A percentile compares a stretch with the other conserved stretches of the same genome.
phyloP scores from a whole-genome alignment of 306 rosid species.

The Corylus heterophylla region DNA sequence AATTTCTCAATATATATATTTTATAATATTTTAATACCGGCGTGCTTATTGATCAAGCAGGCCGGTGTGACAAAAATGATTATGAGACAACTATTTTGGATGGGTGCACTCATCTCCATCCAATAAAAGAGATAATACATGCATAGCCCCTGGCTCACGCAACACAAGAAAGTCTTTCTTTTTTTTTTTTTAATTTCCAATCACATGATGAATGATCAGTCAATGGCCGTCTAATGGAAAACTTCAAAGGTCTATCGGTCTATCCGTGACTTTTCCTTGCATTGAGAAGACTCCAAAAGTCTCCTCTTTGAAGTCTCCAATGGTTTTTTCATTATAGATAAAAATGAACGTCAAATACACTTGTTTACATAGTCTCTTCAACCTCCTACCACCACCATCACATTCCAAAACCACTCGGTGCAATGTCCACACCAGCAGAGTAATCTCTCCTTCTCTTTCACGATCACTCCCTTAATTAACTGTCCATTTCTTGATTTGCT shows the following conservation, averaged over 20 bases:
- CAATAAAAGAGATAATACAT: no score
- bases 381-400: background rate
- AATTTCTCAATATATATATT: no score
- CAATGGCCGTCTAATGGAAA: background rate
- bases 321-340: background rate
- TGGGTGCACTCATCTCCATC: no score
- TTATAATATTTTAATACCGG: no score
- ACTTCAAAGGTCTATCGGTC: background rate
- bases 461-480: background rate
- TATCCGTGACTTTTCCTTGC: no score
- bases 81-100: no score
- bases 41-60: no score
- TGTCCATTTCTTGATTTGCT: background rate
- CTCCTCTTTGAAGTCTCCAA: constrained; percentile 29
- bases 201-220: no score
- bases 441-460: constrained; percentile 28
- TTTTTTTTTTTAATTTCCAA: no score
- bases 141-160: no score
- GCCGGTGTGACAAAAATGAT: no score
- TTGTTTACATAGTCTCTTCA: background rate
- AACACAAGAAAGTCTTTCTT: no score
- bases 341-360: background rate
- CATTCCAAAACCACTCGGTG: background rate
- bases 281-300: background rate
- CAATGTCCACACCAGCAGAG: constrained; percentile 83